A percentile compares a stretch with the other conserved stretches of the same genome.
Evolutionary conservation across 2,329 filamentous ascomycete species (phyloP).

Genomic region (Coniochaeta prunicola): DNA sequence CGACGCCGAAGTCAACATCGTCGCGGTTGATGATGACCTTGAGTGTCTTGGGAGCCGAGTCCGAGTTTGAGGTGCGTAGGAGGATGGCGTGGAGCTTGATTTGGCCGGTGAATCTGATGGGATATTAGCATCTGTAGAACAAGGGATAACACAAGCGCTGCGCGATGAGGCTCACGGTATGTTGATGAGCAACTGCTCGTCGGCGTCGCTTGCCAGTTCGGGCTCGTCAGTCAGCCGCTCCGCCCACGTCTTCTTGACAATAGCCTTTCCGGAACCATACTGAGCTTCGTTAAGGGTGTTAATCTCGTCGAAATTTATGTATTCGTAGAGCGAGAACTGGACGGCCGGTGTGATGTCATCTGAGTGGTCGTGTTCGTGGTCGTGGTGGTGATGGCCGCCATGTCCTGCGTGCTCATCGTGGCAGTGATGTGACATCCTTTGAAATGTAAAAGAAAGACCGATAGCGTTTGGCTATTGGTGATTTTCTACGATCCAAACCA

Average conservation of each 20-base stretch:
- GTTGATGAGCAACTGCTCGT: slow-evolving; percentile 90
- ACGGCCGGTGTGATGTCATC: slow-evolving; percentile 90
- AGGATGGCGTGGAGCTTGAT: slow-evolving; percentile 88
- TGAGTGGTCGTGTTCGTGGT: slow-evolving; percentile 71
- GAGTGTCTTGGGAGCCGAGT: slow-evolving; percentile 70
- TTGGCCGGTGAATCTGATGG: slow-evolving; percentile 76
- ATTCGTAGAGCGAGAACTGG: slow-evolving; percentile 83
- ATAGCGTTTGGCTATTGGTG: too few species aligned
- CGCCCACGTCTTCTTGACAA: slow-evolving; percentile 87
- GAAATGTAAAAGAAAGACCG: background rate
- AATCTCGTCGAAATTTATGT: slow-evolving; percentile 84
- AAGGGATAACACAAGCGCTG: background rate
- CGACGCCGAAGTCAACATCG: slow-evolving; percentile 76
- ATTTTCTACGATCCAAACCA: too few species aligned
- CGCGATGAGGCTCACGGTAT: slow-evolving; percentile 60
- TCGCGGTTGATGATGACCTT: slow-evolving; percentile 84
- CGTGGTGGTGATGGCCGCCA: slow-evolving; percentile 42
- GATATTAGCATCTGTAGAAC: background rate
- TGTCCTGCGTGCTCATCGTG: slow-evolving; percentile 45
- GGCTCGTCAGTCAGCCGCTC: slow-evolving; percentile 66
- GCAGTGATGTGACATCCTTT: slow-evolving; percentile 27
- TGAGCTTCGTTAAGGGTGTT: slow-evolving; percentile 75
- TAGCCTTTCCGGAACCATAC: slow-evolving; percentile 59
- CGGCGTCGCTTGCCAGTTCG: slow-evolving; percentile 76
- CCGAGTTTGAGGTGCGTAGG: slow-evolving; percentile 66